Conservation (phyloP, 495 filamentous ascomycete genomes). For the Hypoxylon subgilvum region DNA sequence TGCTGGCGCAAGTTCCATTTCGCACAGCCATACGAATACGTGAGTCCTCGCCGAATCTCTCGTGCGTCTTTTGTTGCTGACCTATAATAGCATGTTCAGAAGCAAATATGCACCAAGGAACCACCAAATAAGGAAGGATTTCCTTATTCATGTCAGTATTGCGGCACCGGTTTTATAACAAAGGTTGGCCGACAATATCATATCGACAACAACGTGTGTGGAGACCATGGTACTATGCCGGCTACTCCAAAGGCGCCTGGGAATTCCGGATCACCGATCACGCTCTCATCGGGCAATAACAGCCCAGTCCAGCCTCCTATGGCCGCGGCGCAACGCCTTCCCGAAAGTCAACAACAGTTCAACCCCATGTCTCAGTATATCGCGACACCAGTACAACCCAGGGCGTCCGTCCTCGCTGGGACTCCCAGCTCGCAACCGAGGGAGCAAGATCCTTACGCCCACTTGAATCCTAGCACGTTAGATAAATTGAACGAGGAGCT, state of each 20-base stretch:
- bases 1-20: constrained; percentile 50
- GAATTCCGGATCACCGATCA: constrained; percentile 27
- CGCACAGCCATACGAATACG: constrained; percentile 46
- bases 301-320: constrained; percentile 16
- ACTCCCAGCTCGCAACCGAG: constrained; percentile 1
- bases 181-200: constrained; percentile 45
- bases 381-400: constrained; percentile 15
- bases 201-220: constrained; percentile 44
- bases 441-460: constrained; percentile 48
- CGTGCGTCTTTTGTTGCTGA: background rate
- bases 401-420: background rate
- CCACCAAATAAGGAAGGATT: constrained; percentile 41
- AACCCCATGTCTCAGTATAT: constrained; percentile 7
- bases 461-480: constrained; percentile 37
- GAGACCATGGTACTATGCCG: constrained; percentile 29
- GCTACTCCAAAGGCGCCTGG: constrained; percentile 22
- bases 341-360: background rate
- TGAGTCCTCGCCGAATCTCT: constrained; percentile 34
- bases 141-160: constrained; percentile 44
- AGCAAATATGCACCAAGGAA: constrained; percentile 45
- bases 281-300: constrained; percentile 25
- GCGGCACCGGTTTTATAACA: constrained; percentile 49
- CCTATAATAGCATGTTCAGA: constrained; percentile 45
- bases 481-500: constrained; percentile 48
- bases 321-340: background rate